Evolutionary conservation across 2,329 filamentous ascomycete genomes (phyloP), one percentile per base, ranked within the genome.

Genomic region (Pestalotiopsis sp.): DNA sequence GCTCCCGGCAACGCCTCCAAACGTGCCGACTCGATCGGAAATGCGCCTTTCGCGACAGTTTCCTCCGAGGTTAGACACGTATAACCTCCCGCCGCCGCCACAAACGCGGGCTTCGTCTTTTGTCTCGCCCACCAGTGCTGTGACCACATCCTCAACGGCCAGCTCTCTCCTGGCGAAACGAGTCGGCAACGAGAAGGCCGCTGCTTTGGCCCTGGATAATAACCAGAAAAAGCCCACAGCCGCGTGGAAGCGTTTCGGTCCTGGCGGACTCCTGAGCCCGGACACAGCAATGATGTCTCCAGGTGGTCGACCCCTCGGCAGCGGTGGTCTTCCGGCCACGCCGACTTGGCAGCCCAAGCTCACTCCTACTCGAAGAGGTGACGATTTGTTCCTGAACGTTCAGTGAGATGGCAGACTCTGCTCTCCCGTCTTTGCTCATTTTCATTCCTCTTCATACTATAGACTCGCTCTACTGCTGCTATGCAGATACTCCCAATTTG

Each of bases 301-400:
- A 9, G 71, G 59, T 12, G 25, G 27, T n/a, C 59, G 59, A 6
- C 66, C 60, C 69, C 69, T 36, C 39, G 64, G 64, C 13, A 73
- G 69, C 7, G 73, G 74, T 20, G 71, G 70, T 31, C 74, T 84
- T 57, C 84, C 85, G 0, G 78, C 77, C 45, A 86, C 85, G 49
- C 88, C 89, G 0, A 84, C 84, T 1, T 91, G 90, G 89, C 82
- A 89, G 72, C 90, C 90, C 3, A 86, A 85, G 72, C 75, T 93
- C 73, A 93, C 91, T 60, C 91, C 91, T 2, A 90, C 88, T 68
- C 82, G 90, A 70, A 84, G 88, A 63, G 91, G 91, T 0, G 88
- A 91, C 31, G 90, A 93, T 75, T 75, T 93, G 69, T 91, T 87
- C 71, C 75, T 90, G 72, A 86, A 86, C 71, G 86, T 90, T 70